These are phyloP conservation scores for Didymella glomerata DNA, from an alignment of 2,329 filamentous ascomycete genomes.

Conservation along the genomic window DNA sequence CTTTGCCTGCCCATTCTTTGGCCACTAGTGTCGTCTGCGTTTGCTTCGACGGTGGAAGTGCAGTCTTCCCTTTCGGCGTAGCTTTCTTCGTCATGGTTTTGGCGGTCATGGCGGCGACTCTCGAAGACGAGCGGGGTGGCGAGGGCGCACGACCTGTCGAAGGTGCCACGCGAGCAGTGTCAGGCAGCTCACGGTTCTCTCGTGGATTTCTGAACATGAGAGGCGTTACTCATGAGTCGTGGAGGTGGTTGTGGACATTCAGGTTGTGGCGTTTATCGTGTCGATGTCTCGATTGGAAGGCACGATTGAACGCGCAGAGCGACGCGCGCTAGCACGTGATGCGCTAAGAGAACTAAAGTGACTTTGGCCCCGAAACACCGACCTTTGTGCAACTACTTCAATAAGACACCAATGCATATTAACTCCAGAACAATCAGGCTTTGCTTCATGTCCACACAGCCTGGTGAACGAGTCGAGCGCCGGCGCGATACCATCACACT, in stretches of 20 bases:
- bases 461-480: no score
- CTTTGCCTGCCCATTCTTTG: constrained; percentile 43
- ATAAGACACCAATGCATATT: no score
- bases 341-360: background rate
- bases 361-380: background rate
- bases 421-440: background rate
- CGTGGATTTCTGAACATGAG: constrained; percentile 65
- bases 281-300: background rate
- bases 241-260: background rate
- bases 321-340: constrained; percentile 23
- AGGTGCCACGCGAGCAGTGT: constrained; percentile 50
- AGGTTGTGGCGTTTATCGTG: background rate
- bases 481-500: no score
- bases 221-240: constrained; percentile 2
- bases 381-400: background rate
- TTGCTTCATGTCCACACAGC: no score
- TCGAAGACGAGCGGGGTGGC: constrained; percentile 52
- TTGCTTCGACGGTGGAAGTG: constrained; percentile 31
- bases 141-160: constrained; percentile 63
- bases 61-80: constrained; percentile 25
- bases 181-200: constrained; percentile 53
- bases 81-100: constrained; percentile 37
- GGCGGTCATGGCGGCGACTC: constrained; percentile 31
- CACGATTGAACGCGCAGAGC: constrained; percentile 19
- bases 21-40: constrained; percentile 50